Percentiles rank a stretch among this genome's conserved stretches.
These are phyloP conservation scores for Eurotiales sp. DNA, from an alignment of 2,329 filamentous ascomycete species.

Conservation along the genomic window DNA sequence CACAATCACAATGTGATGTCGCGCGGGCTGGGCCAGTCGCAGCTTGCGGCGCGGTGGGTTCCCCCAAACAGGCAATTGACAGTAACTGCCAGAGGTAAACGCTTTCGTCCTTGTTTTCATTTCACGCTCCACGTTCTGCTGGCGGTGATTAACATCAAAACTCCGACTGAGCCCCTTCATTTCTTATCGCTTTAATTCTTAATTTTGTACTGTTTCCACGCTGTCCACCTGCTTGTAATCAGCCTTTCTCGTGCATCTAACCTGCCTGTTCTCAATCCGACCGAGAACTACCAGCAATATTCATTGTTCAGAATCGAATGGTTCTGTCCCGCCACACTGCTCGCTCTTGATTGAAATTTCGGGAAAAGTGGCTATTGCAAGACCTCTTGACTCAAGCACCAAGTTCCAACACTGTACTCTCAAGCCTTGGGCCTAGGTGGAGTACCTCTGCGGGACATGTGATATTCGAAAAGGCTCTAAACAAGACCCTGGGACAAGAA, in stretches of 20 bases:
- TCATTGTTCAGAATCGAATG: background rate
- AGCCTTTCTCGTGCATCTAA: background rate
- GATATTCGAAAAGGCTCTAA: background rate
- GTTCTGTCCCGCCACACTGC: background rate
- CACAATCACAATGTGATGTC: background rate
- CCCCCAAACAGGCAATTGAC: background rate
- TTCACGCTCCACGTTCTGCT: slow-evolving; percentile 2
- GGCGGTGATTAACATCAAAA: too few species aligned
- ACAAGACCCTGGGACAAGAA: background rate
- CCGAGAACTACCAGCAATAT: background rate
- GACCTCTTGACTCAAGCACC: too few species aligned
- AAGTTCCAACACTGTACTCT: background rate
- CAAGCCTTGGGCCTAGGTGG: background rate
- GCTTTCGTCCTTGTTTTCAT: slow-evolving; percentile 13
- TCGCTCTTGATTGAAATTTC: background rate
- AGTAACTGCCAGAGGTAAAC: slow-evolving; percentile 3
- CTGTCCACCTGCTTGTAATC: background rate
- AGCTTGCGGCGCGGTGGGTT: slow-evolving; percentile 5
- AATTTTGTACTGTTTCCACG: background rate
- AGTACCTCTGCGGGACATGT: background rate
- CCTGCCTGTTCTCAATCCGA: background rate
- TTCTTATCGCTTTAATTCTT: background rate
- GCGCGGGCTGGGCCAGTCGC: background rate
- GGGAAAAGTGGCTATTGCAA: too few species aligned
- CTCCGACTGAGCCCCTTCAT: too few species aligned